Evolutionary conservation across 768 basidiomycete species (phyloP).

Genomic region (Boletus tylopilopsis): DNA sequence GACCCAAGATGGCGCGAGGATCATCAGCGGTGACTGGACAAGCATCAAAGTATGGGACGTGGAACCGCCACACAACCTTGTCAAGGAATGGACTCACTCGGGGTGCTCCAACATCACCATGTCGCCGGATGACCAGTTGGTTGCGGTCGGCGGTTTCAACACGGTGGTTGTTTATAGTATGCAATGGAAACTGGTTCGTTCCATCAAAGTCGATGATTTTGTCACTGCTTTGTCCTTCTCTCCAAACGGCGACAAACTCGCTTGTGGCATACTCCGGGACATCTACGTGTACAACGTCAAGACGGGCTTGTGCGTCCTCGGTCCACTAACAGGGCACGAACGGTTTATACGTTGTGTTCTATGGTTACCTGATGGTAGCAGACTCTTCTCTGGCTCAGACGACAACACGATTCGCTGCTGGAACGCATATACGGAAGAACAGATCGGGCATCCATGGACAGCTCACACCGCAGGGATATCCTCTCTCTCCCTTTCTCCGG

Average conservation of each 20-base stretch:
- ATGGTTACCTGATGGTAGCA: constrained; percentile 7
- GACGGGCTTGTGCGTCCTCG: neutral
- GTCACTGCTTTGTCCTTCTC: neutral
- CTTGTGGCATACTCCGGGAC: neutral
- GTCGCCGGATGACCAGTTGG: too few relatives aligned
- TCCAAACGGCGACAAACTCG: neutral
- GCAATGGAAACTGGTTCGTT: too few relatives aligned
- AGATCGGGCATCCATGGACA: neutral
- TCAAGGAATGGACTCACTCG: too few relatives aligned
- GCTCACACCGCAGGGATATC: neutral
- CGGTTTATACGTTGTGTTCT: neutral
- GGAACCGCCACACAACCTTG: neutral
- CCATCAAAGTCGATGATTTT: too few relatives aligned
- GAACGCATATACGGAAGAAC: neutral
- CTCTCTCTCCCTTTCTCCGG: neutral
- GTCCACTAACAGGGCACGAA: neutral
- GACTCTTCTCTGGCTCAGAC: neutral
- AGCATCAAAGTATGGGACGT: neutral
- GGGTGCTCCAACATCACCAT: too few relatives aligned
- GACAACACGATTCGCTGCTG: constrained; percentile 11
- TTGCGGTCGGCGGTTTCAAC: too few relatives aligned
- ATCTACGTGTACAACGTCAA: neutral
- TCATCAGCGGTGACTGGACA: too few relatives aligned
- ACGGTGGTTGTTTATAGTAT: too few relatives aligned
- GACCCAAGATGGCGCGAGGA: too few relatives aligned